These are phyloP conservation scores for Sordaria brevicollis DNA, from an alignment of 495 filamentous ascomycete genomes.

Conservation along the genomic window DNA sequence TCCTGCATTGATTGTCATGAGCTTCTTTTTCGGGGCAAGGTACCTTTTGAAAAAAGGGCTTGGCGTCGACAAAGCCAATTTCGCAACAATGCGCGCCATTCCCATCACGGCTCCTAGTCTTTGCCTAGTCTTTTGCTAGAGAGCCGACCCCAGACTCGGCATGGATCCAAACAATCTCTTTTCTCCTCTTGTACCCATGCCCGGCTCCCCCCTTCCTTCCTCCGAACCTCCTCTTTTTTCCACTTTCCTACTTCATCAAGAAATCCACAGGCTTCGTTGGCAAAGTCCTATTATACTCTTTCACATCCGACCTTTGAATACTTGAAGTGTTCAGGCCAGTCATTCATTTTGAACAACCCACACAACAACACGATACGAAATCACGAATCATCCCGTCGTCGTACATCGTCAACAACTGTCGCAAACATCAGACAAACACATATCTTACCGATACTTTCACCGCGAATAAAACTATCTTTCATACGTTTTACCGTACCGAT, in stretches of 20 bases:
- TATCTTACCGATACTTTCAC: slow-evolving; percentile 14
- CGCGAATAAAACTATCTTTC: neutral
- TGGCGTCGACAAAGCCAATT: neutral
- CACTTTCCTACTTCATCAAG: slow-evolving; percentile 8
- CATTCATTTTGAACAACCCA: slow-evolving; percentile 20
- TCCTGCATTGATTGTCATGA: neutral
- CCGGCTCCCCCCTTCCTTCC: neutral
- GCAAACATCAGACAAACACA: slow-evolving; percentile 17
- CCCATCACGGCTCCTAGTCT: neutral
- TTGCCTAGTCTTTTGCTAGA: neutral
- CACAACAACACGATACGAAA: neutral
- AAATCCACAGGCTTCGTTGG: slow-evolving; percentile 43
- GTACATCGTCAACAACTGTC: neutral
- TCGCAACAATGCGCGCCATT: neutral
- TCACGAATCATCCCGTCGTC: neutral
- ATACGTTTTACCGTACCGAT: neutral
- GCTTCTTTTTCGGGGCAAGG: neutral
- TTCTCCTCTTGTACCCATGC: neutral
- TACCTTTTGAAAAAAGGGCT: neutral
- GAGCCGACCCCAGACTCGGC: neutral
- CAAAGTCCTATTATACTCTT: slow-evolving; percentile 35
- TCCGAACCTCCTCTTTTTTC: neutral
- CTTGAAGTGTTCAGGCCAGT: slow-evolving; percentile 30
- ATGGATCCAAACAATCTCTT: neutral
- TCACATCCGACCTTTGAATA: slow-evolving; percentile 25